Evolutionary conservation across 441 rosid species (phyloP).

Genomic region (Syzygium syzygioides): DNA sequence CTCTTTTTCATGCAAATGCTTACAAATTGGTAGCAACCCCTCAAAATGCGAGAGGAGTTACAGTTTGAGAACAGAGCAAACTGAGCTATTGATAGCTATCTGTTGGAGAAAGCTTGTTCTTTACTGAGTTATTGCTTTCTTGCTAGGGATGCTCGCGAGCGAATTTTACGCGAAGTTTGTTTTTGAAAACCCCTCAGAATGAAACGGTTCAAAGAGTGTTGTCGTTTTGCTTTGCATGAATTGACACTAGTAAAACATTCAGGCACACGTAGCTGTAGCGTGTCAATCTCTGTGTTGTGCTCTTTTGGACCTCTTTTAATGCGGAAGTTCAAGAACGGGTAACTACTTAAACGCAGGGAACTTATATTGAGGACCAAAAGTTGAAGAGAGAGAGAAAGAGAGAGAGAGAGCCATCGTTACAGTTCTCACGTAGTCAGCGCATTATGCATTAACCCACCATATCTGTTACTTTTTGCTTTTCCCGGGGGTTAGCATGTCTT

Average conservation of each 20-base stretch:
- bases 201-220: neutral
- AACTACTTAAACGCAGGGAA: too few relatives aligned
- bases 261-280: neutral
- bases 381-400: too few relatives aligned
- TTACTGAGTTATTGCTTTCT: neutral
- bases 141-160: neutral
- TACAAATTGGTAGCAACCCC: neutral
- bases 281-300: neutral
- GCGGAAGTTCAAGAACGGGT: neutral
- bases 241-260: neutral
- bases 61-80: neutral
- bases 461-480: too few relatives aligned
- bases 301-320: neutral
- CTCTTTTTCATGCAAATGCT: neutral
- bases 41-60: neutral
- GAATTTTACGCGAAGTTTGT: neutral
- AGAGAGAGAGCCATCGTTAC: too few relatives aligned
- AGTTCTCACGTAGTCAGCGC: too few relatives aligned
- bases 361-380: too few relatives aligned
- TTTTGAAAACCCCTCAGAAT: neutral
- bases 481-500: neutral
- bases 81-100: neutral
- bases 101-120: neutral
- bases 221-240: neutral
- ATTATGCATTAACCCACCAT: too few relatives aligned